A percentile compares a stretch with the other conserved stretches of the same genome.
These are phyloP conservation scores for Hemisphaericaspora xylanilytica DNA, from an alignment of 1,139 yeast genomes.

Conservation along the genomic window DNA sequence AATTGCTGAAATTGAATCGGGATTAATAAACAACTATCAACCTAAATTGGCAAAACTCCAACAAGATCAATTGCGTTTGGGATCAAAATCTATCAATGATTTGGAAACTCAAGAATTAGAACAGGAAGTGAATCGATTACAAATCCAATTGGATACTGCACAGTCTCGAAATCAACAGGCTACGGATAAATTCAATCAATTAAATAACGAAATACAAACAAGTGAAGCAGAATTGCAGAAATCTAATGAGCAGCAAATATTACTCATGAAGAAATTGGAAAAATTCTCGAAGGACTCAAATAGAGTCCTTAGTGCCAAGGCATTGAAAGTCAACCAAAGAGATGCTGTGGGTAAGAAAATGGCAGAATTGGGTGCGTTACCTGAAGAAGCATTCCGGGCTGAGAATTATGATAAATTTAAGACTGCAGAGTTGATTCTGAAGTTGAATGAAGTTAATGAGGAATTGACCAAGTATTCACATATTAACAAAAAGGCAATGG, in stretches of 20 bases:
- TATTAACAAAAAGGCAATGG: constrained; percentile 87
- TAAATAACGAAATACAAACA: constrained; percentile 32
- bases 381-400: constrained; percentile 72
- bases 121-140: constrained; percentile 20
- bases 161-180: constrained; percentile 19
- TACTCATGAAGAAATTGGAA: constrained; percentile 56
- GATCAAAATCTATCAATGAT: constrained; percentile 22
- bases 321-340: constrained; percentile 58
- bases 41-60: constrained; percentile 20
- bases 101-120: constrained; percentile 41
- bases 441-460: constrained; percentile 56
- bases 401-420: constrained; percentile 40
- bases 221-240: constrained; percentile 44
- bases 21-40: constrained; percentile 49
- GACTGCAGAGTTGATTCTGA: constrained; percentile 55
- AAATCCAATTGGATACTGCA: constrained; percentile 23
- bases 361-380: constrained; percentile 80
- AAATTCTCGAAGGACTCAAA: constrained; percentile 66
- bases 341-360: constrained; percentile 73
- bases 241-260: constrained; percentile 57
- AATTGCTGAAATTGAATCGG: constrained; percentile 54
- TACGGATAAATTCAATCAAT: constrained; percentile 21
- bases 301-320: constrained; percentile 61
- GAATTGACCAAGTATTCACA: constrained; percentile 66
- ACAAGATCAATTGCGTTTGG: constrained; percentile 9